Evolutionary conservation across 257 asterid species (phyloP), one percentile per base, ranked within the genome.

Genomic region (Solanum sejunctum): DNA sequence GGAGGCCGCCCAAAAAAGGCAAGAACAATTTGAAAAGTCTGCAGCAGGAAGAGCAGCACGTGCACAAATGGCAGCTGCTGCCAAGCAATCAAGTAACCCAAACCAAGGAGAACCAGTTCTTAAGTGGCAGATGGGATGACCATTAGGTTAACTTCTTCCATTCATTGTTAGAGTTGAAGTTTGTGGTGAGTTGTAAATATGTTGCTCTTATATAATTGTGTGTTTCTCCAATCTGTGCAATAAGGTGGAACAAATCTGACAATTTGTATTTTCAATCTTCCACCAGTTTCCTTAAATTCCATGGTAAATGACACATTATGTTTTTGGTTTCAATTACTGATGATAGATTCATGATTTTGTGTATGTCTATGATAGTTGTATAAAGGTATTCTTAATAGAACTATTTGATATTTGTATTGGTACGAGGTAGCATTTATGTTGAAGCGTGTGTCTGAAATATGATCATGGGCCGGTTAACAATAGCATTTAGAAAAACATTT

Each of bases 1-100:
- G 45, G 98, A 93, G 89, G 99, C 99, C 80, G 99, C 99, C 80
- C 93, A 93, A 85, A 93, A 90, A 91, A 94, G 99, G 98, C 80
- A 72, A 72, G 80, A 72, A 43, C 12, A 72, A n/a, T 72, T 11
- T 72, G 80, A 72, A 72, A 72, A 72, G 45, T 72, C 80, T 72
- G 80, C 80, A n/a, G 56, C 39, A 72, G 80, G 80, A 43, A 72
- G 80, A 72, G 80, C 80, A 72, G 80, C 56, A 43, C 80, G 80
- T 43, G 80, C 80, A 72, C 80, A 72, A 43, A 72, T 72, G 80
- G 80, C 54, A 72, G 80, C 80, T 43, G 54, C 56, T 21, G 80
- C 80, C 57, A 72, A 72, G 55, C 36, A 72, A 72, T 5, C 57
- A 72, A 6, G 39, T 18, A 43, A 11, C n/a, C 1, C 20, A 3